These are phyloP conservation scores for Jatropha curcas DNA, from an alignment of 345 rosid genomes.

Conservation along the genomic window DNA sequence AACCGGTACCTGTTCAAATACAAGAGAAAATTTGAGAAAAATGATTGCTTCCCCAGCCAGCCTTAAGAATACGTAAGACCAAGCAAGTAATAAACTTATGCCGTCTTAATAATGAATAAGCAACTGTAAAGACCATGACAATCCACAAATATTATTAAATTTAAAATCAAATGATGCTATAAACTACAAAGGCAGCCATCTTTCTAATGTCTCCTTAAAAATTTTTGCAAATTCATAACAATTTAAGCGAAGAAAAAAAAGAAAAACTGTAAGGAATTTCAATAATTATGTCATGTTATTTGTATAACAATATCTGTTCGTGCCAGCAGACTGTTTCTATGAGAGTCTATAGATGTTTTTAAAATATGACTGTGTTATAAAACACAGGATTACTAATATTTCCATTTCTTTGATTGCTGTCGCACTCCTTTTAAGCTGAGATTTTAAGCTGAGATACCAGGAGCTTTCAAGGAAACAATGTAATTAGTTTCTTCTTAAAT, in stretches of 20 bases:
- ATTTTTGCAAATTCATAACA: background rate
- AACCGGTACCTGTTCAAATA: conserved; percentile 59
- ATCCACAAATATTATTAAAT: background rate
- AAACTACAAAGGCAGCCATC: background rate
- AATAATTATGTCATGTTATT: background rate
- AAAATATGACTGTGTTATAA: background rate
- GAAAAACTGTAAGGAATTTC: background rate
- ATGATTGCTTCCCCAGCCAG: background rate
- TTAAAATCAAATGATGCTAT: background rate
- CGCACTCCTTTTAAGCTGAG: background rate
- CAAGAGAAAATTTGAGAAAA: background rate
- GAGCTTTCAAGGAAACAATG: background rate
- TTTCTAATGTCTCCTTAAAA: background rate
- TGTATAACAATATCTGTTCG: background rate
- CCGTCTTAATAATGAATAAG: background rate
- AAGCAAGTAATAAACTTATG: background rate
- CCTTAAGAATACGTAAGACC: background rate
- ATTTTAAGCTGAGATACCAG: too few relatives aligned
- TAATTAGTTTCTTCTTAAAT: background rate
- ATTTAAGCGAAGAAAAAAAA: background rate
- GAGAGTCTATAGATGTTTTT: background rate
- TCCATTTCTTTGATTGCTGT: background rate
- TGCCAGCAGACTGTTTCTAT: background rate
- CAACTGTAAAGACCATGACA: background rate
- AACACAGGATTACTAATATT: background rate